Conservation (phyloP, 768 basidiomycete genomes). For the Artomyces pyxidatus region DNA sequence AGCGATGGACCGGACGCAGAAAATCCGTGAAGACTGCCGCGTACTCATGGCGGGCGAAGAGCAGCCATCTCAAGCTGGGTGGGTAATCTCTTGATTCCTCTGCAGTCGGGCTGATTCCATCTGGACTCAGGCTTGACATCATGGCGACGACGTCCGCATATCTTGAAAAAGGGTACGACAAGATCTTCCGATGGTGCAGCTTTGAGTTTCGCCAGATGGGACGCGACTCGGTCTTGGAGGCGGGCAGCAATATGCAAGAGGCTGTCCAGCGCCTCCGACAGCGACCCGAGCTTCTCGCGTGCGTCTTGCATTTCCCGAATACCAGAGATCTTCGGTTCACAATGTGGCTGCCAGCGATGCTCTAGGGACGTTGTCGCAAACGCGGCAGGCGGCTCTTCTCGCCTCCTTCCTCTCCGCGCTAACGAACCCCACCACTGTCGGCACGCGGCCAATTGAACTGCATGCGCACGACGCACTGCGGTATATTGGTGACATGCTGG, state of each 20-base stretch:
- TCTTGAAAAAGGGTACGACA: slow-evolving; percentile 86
- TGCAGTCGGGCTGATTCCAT: background rate
- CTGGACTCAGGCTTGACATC: slow-evolving; percentile 63
- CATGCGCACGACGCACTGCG: slow-evolving; percentile 97
- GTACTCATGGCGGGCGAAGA: slow-evolving; percentile 83
- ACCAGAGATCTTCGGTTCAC: slow-evolving; percentile 18
- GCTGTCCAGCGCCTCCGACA: slow-evolving; percentile 66
- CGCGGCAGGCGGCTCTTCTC: slow-evolving; percentile 73
- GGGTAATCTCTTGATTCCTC: slow-evolving; percentile 12
- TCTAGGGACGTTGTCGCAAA: slow-evolving; percentile 66
- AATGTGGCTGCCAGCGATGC: slow-evolving; percentile 50
- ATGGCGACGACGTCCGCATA: slow-evolving; percentile 75
- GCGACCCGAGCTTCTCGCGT: slow-evolving; percentile 75
- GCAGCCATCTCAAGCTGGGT: slow-evolving; percentile 74
- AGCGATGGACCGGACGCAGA: slow-evolving; percentile 81
- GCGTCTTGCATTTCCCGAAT: slow-evolving; percentile 13
- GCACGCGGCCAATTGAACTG: slow-evolving; percentile 86
- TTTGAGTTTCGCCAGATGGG: slow-evolving; percentile 80
- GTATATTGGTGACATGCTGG: slow-evolving; percentile 97
- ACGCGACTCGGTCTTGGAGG: slow-evolving; percentile 66
- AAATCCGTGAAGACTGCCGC: slow-evolving; percentile 77
- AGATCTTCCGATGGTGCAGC: slow-evolving; percentile 77
- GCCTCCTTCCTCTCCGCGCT: slow-evolving; percentile 81
- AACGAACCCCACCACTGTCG: slow-evolving; percentile 80
- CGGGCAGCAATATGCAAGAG: slow-evolving; percentile 56